Conservation (phyloP, 257 asterid species). For the Henckelia pumila region DNA sequence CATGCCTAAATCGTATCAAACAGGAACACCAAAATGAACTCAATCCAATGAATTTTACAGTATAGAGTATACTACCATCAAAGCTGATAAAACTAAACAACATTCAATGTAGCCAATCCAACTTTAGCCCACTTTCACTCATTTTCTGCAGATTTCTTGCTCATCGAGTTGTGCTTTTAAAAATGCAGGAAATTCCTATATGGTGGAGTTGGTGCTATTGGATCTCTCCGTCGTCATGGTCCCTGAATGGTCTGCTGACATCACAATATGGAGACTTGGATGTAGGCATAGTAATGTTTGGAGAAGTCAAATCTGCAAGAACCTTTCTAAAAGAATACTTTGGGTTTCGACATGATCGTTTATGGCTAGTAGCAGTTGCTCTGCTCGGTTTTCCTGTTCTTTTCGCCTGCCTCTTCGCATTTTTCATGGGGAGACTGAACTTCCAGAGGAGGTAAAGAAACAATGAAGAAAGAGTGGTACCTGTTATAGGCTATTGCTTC, state of each 20-base stretch:
- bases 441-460: not conserved
- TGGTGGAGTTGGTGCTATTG: conserved; percentile 19
- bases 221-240: conserved; percentile 8
- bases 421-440: not conserved
- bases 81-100: not conserved
- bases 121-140: not conserved
- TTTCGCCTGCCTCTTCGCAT: not conserved
- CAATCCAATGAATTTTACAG: no score
- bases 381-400: not conserved
- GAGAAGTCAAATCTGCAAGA: not conserved
- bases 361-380: not conserved
- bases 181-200: conserved; percentile 16
- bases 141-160: not conserved
- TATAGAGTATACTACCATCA: not conserved
- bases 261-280: conserved; percentile 8
- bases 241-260: conserved; percentile 4
- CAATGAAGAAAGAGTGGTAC: not conserved
- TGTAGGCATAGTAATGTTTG: not conserved
- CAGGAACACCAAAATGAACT: no score
- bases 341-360: not conserved
- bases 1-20: not conserved
- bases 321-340: not conserved
- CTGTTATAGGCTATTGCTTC: not conserved
- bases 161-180: not conserved
- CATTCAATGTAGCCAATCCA: not conserved